Percentiles rank a stretch among this genome's conserved stretches.
These are phyloP conservation scores for Lentinula lateritia DNA, from an alignment of 768 basidiomycete genomes.

Conservation along the genomic window DNA sequence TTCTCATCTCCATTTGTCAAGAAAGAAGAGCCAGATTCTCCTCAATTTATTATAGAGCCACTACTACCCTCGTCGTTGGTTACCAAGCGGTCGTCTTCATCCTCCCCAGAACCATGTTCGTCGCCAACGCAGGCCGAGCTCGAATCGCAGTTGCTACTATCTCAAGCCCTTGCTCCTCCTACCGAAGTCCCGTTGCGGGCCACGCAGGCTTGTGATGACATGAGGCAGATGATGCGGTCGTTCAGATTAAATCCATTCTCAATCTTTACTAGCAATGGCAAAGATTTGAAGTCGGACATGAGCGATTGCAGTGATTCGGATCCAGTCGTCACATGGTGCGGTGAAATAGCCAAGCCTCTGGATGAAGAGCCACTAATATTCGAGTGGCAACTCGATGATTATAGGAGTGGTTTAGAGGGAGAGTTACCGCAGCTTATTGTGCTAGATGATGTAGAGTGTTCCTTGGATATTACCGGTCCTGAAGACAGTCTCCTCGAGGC, in stretches of 20 bases:
- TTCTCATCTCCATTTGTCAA: constrained; percentile 11
- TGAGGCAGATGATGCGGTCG: constrained; percentile 74
- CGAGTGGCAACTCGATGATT: constrained; percentile 57
- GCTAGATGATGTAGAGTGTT: neutral
- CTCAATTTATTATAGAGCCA: constrained; percentile 40
- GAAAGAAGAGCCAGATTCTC: constrained; percentile 28
- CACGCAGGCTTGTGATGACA: constrained; percentile 62
- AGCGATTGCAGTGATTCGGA: neutral
- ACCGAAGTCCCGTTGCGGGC: constrained; percentile 72
- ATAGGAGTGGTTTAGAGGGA: constrained; percentile 3
- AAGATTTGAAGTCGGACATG: constrained; percentile 18
- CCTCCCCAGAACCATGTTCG: neutral
- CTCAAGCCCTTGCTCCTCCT: constrained; percentile 43
- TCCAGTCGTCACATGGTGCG: constrained; percentile 32
- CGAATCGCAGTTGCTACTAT: constrained; percentile 14
- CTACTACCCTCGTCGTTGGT: constrained; percentile 15
- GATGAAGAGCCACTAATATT: constrained; percentile 56
- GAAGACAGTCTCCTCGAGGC: neutral
- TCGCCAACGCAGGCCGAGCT: neutral
- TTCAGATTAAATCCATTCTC: constrained; percentile 77
- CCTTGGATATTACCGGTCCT: neutral
- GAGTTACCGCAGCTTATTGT: neutral
- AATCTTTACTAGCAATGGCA: constrained; percentile 47
- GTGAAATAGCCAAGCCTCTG: constrained; percentile 52
- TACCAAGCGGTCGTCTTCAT: constrained; percentile 3